phyloP scores from a whole-genome alignment of 192 early-diverging fungal genomes.

The Coemansia sp. region DNA sequence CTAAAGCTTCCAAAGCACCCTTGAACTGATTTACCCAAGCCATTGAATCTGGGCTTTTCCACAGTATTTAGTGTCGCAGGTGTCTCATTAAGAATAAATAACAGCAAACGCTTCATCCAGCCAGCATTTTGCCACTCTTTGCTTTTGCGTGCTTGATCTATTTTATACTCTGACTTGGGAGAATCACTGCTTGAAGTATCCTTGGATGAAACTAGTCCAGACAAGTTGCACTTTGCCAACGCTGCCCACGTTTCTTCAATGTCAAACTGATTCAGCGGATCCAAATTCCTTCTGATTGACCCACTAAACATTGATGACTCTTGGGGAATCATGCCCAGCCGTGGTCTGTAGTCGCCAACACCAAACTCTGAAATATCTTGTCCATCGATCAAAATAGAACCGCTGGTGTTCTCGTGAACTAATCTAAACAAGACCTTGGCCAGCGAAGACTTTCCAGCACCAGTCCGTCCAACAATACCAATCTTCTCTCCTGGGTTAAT shows the following conservation, averaged over 20 bases:
- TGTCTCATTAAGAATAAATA: background rate
- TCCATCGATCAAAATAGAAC: constrained; percentile 75
- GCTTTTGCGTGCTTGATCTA: background rate
- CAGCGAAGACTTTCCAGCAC: constrained; percentile 68
- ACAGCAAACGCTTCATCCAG: background rate
- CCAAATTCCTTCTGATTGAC: constrained; percentile 66
- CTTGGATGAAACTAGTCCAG: background rate
- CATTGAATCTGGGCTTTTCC: background rate
- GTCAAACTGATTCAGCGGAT: constrained; percentile 57
- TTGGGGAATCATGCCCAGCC: constrained; percentile 59
- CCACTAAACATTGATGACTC: constrained; percentile 69
- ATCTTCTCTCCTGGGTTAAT: constrained; percentile 63
- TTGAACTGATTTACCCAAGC: background rate
- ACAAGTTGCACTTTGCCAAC: constrained; percentile 22
- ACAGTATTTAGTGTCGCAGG: background rate
- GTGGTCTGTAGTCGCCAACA: constrained; percentile 62
- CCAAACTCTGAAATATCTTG: constrained; percentile 74
- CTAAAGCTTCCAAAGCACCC: constrained; percentile 11
- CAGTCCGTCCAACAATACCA: constrained; percentile 60
- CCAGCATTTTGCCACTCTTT: constrained; percentile 23
- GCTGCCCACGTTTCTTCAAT: constrained; percentile 20
- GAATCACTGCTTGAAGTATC: background rate
- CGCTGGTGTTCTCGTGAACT: constrained; percentile 58
- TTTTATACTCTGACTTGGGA: background rate
- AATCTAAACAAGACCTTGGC: constrained; percentile 63